Evolutionary conservation across 306 rosid genomes (phyloP).

Genomic region (Ormosia semicastrata): DNA sequence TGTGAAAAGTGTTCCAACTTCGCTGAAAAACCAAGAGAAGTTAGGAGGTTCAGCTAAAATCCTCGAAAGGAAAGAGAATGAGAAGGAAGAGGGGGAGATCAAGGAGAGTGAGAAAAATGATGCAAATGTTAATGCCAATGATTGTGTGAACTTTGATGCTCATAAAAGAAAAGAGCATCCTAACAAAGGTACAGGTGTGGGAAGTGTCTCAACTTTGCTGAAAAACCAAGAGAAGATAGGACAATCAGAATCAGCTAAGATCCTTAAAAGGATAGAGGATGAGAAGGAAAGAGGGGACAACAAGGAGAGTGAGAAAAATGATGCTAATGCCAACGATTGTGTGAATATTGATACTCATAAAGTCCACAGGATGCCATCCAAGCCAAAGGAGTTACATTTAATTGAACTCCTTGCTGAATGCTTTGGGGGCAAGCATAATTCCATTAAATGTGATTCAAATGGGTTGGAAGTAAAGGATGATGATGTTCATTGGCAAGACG

Average conservation of each 20-base stretch:
- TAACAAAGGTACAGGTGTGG: too few relatives aligned
- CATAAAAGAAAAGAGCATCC: too few relatives aligned
- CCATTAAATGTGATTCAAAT: background rate
- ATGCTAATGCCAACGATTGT: too few relatives aligned
- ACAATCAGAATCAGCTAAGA: too few relatives aligned
- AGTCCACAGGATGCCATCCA: background rate
- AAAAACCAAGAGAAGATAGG: too few relatives aligned
- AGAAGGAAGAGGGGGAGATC: background rate
- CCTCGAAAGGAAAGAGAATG: background rate
- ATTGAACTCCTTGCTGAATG: conserved; percentile 18
- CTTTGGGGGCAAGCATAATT: background rate
- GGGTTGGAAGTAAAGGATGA: background rate
- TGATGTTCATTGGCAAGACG: background rate
- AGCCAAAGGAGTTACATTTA: background rate
- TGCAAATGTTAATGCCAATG: background rate
- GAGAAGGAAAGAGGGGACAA: too few relatives aligned
- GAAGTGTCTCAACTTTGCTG: too few relatives aligned
- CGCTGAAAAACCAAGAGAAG: background rate
- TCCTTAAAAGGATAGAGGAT: too few relatives aligned
- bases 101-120: background rate
- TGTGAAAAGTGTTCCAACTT: background rate
- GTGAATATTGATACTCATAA: background rate
- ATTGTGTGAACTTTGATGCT: too few relatives aligned
- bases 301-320: too few relatives aligned
- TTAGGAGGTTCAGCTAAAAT: background rate